These are phyloP conservation scores for Candida sp. DNA, from an alignment of 1,139 yeast species.

Conservation along the genomic window DNA sequence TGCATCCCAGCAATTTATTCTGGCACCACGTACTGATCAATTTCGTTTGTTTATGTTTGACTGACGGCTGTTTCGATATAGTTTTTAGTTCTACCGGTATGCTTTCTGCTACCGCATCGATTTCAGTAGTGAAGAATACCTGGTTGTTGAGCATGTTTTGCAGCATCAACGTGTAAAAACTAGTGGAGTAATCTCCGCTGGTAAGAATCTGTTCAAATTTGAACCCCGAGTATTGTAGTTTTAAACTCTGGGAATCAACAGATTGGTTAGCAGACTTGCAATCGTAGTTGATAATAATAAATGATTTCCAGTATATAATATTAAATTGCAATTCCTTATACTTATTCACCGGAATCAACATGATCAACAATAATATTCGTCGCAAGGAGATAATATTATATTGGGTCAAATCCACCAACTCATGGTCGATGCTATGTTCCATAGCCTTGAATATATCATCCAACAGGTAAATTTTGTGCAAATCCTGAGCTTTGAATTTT, in stretches of 20 bases:
- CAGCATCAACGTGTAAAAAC: constrained; percentile 15
- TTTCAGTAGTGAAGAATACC: constrained; percentile 20
- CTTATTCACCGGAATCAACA: constrained; percentile 16
- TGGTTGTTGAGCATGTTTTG: constrained; percentile 11
- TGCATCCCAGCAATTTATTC: constrained; percentile 16
- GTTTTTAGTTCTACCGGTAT: constrained; percentile 23
- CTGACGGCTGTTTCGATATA: constrained; percentile 11
- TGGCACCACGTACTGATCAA: constrained; percentile 19
- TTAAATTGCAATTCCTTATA: constrained; percentile 13
- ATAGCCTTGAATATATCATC: constrained; percentile 15
- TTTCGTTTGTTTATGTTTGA: constrained; percentile 11
- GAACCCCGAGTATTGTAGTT: constrained; percentile 19
- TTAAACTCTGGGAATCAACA: constrained; percentile 4
- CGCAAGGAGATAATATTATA: constrained; percentile 17
- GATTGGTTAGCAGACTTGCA: too few species aligned
- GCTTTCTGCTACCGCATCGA: constrained; percentile 14
- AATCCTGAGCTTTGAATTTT: constrained; percentile 9
- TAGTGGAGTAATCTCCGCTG: constrained; percentile 2
- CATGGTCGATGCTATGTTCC: constrained; percentile 9
- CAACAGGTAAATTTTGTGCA: constrained; percentile 14
- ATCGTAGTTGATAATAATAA: constrained; percentile 19
- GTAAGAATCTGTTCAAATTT: constrained; percentile 20
- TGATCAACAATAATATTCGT: constrained; percentile 16
- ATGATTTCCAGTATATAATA: constrained; percentile 17
- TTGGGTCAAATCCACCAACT: constrained; percentile 5